These are phyloP conservation scores for Blastomyces percursus DNA, from an alignment of 2,329 filamentous ascomycete genomes.

Conservation along the genomic window DNA sequence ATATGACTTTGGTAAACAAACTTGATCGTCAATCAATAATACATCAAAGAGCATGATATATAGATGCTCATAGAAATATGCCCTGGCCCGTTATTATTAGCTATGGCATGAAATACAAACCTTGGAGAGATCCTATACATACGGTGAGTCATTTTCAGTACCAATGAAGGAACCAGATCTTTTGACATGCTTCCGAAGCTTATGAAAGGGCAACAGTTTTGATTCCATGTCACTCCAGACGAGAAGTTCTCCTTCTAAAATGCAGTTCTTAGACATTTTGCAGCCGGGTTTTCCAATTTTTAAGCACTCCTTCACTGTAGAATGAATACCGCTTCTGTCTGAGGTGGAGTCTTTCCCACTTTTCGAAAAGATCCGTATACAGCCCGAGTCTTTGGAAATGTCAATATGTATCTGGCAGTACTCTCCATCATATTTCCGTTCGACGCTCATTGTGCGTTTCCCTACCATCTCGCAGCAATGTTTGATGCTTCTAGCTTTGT, in stretches of 20 bases:
- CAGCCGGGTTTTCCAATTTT: conserved; percentile 49
- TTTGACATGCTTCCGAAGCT: conserved; percentile 67
- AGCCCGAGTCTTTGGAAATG: conserved; percentile 42
- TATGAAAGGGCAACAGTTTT: conserved; percentile 63
- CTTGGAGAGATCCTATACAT: conserved; percentile 20
- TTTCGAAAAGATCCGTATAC: conserved; percentile 79
- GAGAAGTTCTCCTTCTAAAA: conserved; percentile 73
- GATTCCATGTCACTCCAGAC: conserved; percentile 59
- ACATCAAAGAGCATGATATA: conserved; percentile 54
- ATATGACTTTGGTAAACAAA: conserved; percentile 39
- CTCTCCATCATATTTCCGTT: conserved; percentile 78
- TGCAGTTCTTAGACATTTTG: conserved; percentile 54
- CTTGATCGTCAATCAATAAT: conserved; percentile 45
- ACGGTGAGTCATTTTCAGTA: conserved; percentile 58
- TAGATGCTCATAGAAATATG: conserved; percentile 45
- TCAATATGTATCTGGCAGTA: conserved; percentile 85
- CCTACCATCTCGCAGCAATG: conserved; percentile 58
- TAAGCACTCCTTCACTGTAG: conserved; percentile 54
- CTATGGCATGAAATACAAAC: neutral
- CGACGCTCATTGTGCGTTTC: conserved; percentile 55
- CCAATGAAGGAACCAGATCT: conserved; percentile 61
- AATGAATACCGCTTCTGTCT: conserved; percentile 54
- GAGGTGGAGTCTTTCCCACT: conserved; percentile 78
- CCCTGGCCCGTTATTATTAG: conserved; percentile 25
- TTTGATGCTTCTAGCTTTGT: conserved; percentile 59